Evolutionary conservation across 768 basidiomycete genomes (phyloP).

Genomic region (Boletus edulis): DNA sequence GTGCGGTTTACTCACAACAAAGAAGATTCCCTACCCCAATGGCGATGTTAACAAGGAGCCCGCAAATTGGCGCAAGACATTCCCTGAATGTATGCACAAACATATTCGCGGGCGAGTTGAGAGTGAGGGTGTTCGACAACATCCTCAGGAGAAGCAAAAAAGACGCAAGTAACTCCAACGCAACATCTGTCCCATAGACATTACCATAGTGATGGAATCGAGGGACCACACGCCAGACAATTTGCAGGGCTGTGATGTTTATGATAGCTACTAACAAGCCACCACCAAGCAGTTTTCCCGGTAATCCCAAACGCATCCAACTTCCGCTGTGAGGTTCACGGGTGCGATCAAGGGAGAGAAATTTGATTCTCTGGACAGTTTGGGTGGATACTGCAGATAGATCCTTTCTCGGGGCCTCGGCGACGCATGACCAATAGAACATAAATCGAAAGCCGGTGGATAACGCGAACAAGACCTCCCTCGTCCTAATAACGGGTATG

Average conservation of each 20-base stretch:
- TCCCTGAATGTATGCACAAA: slow-evolving; percentile 44
- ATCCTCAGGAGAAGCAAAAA: slow-evolving; percentile 62
- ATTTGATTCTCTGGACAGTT: slow-evolving; percentile 9
- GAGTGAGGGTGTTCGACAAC: slow-evolving; percentile 50
- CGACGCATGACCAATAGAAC: slow-evolving; percentile 68
- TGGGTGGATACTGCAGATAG: slow-evolving; percentile 28
- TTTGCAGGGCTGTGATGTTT: slow-evolving; percentile 54
- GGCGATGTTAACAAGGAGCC: slow-evolving; percentile 49
- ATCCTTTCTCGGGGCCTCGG: slow-evolving; percentile 46
- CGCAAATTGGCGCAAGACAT: slow-evolving; percentile 49
- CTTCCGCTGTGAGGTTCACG: slow-evolving; percentile 49
- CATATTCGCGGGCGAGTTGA: slow-evolving; percentile 34
- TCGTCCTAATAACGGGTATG: slow-evolving; percentile 42
- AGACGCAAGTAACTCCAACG: slow-evolving; percentile 57
- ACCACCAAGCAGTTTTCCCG: slow-evolving; percentile 54
- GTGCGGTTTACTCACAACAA: slow-evolving; percentile 46
- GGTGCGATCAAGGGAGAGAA: slow-evolving; percentile 15
- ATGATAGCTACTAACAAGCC: slow-evolving; percentile 44
- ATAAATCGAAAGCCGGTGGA: slow-evolving; percentile 59
- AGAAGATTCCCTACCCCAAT: slow-evolving; percentile 57
- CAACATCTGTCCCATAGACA: slow-evolving; percentile 57
- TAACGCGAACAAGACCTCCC: slow-evolving; percentile 59
- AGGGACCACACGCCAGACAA: slow-evolving; percentile 55
- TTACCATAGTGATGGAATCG: slow-evolving; percentile 37
- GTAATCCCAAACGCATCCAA: slow-evolving; percentile 64